phyloP scores from a whole-genome alignment of 345 rosid genomes.

The Excoecaria cochinchinensis region DNA sequence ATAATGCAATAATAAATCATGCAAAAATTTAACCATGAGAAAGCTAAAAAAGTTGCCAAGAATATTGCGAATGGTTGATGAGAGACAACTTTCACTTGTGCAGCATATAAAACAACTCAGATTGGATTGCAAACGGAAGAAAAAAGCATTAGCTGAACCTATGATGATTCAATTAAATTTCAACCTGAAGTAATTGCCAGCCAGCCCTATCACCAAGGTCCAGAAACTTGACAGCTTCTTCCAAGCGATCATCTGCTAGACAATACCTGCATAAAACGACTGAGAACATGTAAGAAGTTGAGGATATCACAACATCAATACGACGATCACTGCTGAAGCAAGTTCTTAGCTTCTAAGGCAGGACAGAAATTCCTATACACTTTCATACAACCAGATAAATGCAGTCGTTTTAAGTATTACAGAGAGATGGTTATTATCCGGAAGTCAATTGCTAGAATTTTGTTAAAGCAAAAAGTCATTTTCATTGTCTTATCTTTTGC shows the following conservation, averaged over 20 bases:
- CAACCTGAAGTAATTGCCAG: slow-evolving; percentile 93
- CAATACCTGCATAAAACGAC: slow-evolving; percentile 61
- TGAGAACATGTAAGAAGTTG: neutral
- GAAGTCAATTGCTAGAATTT: neutral
- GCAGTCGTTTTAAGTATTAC: neutral
- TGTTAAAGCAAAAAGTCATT: neutral
- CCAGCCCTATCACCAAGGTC: slow-evolving; percentile 82
- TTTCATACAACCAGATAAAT: neutral
- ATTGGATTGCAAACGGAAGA: neutral
- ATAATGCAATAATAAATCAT: too few species aligned
- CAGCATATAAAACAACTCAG: neutral
- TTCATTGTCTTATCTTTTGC: neutral
- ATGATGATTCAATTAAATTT: neutral
- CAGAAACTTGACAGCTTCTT: slow-evolving; percentile 82
- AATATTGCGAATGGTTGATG: neutral
- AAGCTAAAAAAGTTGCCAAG: neutral
- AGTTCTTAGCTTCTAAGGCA: neutral
- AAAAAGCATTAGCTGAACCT: too few species aligned
- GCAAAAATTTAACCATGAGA: too few species aligned
- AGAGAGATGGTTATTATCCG: neutral
- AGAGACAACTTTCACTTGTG: neutral
- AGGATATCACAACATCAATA: neutral
- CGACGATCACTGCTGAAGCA: neutral
- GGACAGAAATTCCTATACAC: neutral
- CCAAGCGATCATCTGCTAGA: slow-evolving; percentile 77